Evolutionary conservation across 1,284 basidiomycete genomes (phyloP).

Genomic region (Boletus mariae): DNA sequence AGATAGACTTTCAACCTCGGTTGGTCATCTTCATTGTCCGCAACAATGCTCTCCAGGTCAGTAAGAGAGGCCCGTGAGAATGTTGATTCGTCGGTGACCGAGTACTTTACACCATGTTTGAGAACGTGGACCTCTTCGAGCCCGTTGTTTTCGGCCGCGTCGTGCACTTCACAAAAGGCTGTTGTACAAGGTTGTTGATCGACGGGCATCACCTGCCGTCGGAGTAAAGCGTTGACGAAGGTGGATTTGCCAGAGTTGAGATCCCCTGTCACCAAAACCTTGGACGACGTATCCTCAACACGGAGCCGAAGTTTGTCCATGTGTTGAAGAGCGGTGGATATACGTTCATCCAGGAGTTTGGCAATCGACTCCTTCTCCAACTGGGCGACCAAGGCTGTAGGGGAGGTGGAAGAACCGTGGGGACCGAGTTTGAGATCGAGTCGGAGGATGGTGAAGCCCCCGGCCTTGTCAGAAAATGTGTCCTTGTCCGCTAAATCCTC

Average conservation of each 20-base stretch:
- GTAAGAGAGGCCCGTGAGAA: conserved; percentile 68
- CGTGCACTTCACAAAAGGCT: conserved; percentile 96
- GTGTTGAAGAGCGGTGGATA: conserved; percentile 76
- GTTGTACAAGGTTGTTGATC: conserved; percentile 99
- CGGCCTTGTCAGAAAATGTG: conserved; percentile 39
- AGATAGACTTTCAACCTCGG: conserved; percentile 84
- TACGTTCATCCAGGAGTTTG: conserved; percentile 85
- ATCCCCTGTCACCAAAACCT: conserved; percentile 98
- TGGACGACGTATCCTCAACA: conserved; percentile 89
- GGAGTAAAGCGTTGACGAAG: conserved; percentile 91
- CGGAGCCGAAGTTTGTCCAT: conserved; percentile 84
- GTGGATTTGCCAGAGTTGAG: conserved; percentile 99
- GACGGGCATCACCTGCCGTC: conserved; percentile 90
- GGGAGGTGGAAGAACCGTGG: conserved; percentile 63
- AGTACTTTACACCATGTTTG: conserved; percentile 70
- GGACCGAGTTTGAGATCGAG: conserved; percentile 91
- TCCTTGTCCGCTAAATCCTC: conserved; percentile 40
- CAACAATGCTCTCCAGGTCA: conserved; percentile 79
- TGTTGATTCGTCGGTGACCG: conserved; percentile 69
- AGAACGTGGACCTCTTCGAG: conserved; percentile 82
- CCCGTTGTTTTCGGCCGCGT: conserved; percentile 80
- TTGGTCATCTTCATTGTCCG: conserved; percentile 72
- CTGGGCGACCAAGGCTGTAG: conserved; percentile 82
- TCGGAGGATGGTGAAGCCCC: conserved; percentile 82
- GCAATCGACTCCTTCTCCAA: conserved; percentile 93